A percentile compares a stretch with the other conserved stretches of the same genome.
phyloP scores from a whole-genome alignment of 1,284 basidiomycete species.

The Rhodotorula sp. region DNA sequence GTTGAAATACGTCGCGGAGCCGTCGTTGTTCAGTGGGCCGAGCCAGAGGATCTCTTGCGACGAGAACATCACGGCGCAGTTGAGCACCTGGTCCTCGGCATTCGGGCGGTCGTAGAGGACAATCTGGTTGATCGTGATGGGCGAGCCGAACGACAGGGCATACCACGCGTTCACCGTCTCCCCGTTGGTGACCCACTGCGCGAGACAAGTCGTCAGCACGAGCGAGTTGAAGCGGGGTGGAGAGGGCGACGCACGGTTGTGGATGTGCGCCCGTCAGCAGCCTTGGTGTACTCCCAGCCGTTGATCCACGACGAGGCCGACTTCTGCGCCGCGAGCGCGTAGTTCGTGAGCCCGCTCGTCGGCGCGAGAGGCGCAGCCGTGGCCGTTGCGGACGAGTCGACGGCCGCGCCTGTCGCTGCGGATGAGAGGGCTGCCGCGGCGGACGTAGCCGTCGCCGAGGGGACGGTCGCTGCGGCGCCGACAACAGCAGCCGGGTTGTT shows the following conservation, averaged over 20 bases:
- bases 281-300: constrained; percentile 6
- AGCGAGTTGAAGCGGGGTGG: background rate
- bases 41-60: too few relatives aligned
- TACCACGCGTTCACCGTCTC: background rate
- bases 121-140: background rate
- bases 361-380: background rate
- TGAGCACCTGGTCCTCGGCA: too few relatives aligned
- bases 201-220: background rate
- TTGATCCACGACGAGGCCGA: background rate
- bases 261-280: background rate
- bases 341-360: background rate
- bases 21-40: too few relatives aligned
- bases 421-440: background rate
- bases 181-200: background rate
- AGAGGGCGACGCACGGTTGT: background rate
- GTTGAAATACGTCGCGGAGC: too few relatives aligned
- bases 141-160: background rate
- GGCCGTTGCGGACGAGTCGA: background rate
- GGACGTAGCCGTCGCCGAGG: background rate
- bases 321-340: background rate
- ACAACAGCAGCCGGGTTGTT: background rate
- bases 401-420: background rate
- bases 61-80: too few relatives aligned
- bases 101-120: too few relatives aligned
- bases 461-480: background rate